Evolutionary conservation across 441 rosid species (phyloP), one percentile per base, ranked within the genome.

Genomic region (Gossypium schwendimanii): DNA sequence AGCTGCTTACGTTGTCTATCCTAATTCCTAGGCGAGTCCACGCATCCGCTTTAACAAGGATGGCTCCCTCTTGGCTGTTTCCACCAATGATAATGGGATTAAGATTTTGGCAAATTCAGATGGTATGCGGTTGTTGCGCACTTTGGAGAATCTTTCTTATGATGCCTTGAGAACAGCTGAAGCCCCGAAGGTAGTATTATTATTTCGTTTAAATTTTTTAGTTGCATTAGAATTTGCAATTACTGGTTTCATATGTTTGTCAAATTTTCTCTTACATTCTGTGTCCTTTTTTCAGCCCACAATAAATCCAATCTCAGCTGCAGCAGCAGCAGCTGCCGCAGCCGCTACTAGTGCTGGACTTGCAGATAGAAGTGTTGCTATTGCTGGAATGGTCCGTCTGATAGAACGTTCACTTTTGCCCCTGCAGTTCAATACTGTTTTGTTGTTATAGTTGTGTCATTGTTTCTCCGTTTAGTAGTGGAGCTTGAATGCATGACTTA

Each of bases 61-160:
- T 79, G 98, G 99, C 71, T 84, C 88, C 69, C 93, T 94, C 77
- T 87, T 94, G 89, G 99, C 99, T 52, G 99, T 94, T 80, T 94
- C 99, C 60, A 77, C 91, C 52, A 92, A 83, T 82, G 99, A 94
- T 18, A 94, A 91, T 74, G 87, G 88, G 71, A 89, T 94, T 67
- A 94, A 94, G 84, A 87, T 94, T 78, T 79, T 94, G 83, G 92
- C 93, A 14, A 94, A 87, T 78, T 71, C 97, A 69, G 99, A 94
- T 80, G 99, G 99, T 73, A 68, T 85, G 60, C 85, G 94, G 78
- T 70, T 89, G 80, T 65, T 94, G 82, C 91, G 87, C 41, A 80
- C 88, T 45, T 84, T 81, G 26, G 97, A 89, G 72, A 94, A 86
- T 81, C 83, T 88, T 70, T 78, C 98, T 70, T 87, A 79, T 69